Conservation (phyloP, 1,139 yeast species). For the Zhuliangozyma parablackwelliae region DNA sequence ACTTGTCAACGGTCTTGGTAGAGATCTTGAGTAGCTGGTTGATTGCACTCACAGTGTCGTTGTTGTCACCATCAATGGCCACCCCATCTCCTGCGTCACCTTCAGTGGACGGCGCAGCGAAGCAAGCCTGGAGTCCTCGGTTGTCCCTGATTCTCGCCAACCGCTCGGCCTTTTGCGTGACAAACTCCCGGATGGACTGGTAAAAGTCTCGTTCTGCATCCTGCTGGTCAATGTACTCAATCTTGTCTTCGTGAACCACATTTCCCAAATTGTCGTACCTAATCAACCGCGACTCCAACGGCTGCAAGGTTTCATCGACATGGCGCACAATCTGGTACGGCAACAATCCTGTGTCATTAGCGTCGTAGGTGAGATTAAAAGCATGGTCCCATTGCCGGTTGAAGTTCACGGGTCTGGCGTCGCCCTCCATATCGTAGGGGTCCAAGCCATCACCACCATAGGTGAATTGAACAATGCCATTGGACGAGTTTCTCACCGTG, state of each 20-base stretch:
- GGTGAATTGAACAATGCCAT: slow-evolving; percentile 94
- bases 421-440: slow-evolving; percentile 99
- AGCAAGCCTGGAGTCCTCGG: slow-evolving; percentile 37
- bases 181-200: slow-evolving; percentile 63
- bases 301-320: slow-evolving; percentile 53
- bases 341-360: slow-evolving; percentile 51
- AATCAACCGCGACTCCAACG: slow-evolving; percentile 54
- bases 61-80: slow-evolving; percentile 46
- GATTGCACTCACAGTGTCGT: slow-evolving; percentile 48
- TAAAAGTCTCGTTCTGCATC: slow-evolving; percentile 88
- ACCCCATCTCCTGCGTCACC: slow-evolving; percentile 29
- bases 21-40: slow-evolving; percentile 75
- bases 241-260: slow-evolving; percentile 37
- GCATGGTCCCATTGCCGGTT: slow-evolving; percentile 95
- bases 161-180: slow-evolving; percentile 50
- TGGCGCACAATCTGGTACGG: slow-evolving; percentile 67
- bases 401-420: slow-evolving; percentile 93
- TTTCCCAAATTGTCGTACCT: slow-evolving; percentile 75
- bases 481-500: slow-evolving; percentile 91
- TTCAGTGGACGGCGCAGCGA: slow-evolving; percentile 35
- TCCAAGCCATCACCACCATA: slow-evolving; percentile 99
- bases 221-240: slow-evolving; percentile 68
- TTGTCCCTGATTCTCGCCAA: slow-evolving; percentile 57
- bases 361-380: slow-evolving; percentile 61
- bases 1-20: slow-evolving; percentile 53